These are phyloP conservation scores for Protea cynaroides DNA, from an alignment of 164 flowering plant species.

Conservation along the genomic window DNA sequence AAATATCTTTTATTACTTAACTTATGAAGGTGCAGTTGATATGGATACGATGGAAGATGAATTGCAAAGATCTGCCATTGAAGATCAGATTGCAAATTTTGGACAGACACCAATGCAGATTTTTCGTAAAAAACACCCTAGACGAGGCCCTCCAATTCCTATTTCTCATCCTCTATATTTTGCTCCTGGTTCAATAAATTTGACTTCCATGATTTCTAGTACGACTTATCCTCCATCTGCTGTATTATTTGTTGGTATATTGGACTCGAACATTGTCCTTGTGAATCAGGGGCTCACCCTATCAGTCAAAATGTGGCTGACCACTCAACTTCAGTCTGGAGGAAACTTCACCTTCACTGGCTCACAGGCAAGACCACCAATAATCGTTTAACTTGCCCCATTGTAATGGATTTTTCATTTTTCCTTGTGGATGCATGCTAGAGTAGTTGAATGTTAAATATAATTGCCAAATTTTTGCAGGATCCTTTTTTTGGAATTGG, in stretches of 20 bases:
- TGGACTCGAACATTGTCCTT: constrained; percentile 68
- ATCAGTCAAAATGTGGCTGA: constrained; percentile 96
- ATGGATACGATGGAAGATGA: constrained; percentile 95
- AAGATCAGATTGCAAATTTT: constrained; percentile 98
- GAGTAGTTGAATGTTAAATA: background rate
- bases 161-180: constrained; percentile 90
- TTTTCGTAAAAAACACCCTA: constrained; percentile 87
- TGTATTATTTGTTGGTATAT: constrained; percentile 47
- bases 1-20: constrained; percentile 92
- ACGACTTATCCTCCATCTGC: constrained; percentile 48
- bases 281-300: constrained; percentile 74
- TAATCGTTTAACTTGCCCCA: background rate
- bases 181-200: constrained; percentile 87
- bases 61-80: constrained; percentile 89
- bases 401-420: background rate
- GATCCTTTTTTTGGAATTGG: constrained; percentile 97
- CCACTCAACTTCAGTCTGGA: constrained; percentile 89
- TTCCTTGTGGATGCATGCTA: background rate
- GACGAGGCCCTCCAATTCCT: constrained; percentile 98
- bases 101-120: constrained; percentile 98
- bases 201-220: constrained; percentile 65
- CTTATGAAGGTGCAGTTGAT: constrained; percentile 96
- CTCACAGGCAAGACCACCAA: constrained; percentile 54
- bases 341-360: constrained; percentile 95
- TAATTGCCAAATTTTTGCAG: constrained; percentile 38